A percentile compares a stretch with the other conserved stretches of the same genome.
These are phyloP conservation scores for Zelonia costaricensis DNA, from an alignment of 208 protist species.

Conservation along the genomic window DNA sequence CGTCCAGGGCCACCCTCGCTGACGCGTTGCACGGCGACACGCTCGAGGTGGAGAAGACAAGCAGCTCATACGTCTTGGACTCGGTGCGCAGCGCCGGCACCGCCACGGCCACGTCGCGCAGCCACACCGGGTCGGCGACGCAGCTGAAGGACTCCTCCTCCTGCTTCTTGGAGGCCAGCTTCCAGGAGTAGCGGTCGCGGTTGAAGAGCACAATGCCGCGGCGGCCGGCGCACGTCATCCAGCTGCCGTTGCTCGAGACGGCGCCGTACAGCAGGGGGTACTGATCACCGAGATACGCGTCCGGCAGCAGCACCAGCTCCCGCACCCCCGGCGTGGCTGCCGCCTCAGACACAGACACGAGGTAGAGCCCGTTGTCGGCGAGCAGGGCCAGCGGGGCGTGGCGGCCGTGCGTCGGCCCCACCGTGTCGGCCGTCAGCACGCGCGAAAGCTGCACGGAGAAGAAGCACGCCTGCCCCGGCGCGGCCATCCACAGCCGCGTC, in stretches of 20 bases:
- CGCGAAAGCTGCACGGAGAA: slow-evolving; percentile 39
- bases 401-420: slow-evolving; percentile 29
- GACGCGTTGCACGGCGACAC: slow-evolving; percentile 26
- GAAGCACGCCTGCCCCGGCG: slow-evolving; percentile 22
- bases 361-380: slow-evolving; percentile 30
- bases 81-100: slow-evolving; percentile 33
- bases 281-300: slow-evolving; percentile 52
- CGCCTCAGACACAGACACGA: slow-evolving; percentile 27
- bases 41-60: slow-evolving; percentile 30
- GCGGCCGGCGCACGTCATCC: slow-evolving; percentile 44
- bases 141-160: slow-evolving; percentile 40
- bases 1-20: slow-evolving; percentile 28
- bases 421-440: slow-evolving; percentile 23
- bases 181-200: slow-evolving; percentile 43
- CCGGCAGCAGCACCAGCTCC: slow-evolving; percentile 21
- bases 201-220: slow-evolving; percentile 46
- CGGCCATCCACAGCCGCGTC: slow-evolving; percentile 34
- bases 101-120: slow-evolving; percentile 41
- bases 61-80: slow-evolving; percentile 33
- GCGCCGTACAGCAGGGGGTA: slow-evolving; percentile 60
- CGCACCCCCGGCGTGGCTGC: slow-evolving; percentile 14
- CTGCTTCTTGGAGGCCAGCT: slow-evolving; percentile 28
- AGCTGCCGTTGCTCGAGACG: slow-evolving; percentile 47
- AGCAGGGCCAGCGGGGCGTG: slow-evolving; percentile 43
- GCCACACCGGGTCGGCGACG: slow-evolving; percentile 63